Evolutionary conservation across 345 rosid genomes (phyloP).

Genomic region (Citrus sp.): DNA sequence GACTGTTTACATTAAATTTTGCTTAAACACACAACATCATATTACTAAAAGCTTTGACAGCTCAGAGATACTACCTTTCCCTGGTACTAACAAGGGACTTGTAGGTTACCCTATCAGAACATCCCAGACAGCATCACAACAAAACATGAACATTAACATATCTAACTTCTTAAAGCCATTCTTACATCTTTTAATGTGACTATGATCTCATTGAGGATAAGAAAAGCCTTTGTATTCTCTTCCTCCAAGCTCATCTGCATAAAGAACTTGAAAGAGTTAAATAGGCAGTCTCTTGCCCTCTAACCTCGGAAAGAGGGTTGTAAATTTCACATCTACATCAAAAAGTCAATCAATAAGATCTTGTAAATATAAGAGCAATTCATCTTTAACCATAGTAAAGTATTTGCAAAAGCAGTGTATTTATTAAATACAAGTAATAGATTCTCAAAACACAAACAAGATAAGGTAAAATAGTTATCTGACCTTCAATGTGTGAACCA

Average conservation of each 20-base stretch:
- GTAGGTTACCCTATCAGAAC: not conserved
- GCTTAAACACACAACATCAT: not conserved
- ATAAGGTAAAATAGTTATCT: not conserved
- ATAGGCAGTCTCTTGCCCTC: conserved; percentile 9
- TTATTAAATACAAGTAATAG: not conserved
- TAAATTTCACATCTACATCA: not conserved
- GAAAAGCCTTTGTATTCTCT: conserved; percentile 74
- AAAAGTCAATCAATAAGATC: not conserved
- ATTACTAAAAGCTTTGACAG: not conserved
- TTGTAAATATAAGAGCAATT: not conserved
- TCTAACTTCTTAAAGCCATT: conserved; percentile 6
- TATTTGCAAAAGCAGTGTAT: not conserved
- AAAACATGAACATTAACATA: not conserved
- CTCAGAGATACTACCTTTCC: not conserved
- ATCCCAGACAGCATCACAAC: not conserved
- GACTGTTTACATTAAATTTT: not conserved
- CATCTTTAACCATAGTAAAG: not conserved
- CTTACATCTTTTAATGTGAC: conserved; percentile 83
- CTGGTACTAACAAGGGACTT: not conserved
- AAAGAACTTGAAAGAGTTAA: conserved; percentile 15
- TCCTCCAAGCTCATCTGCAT: conserved; percentile 67
- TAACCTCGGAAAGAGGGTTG: not conserved
- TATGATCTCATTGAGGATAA: conserved; percentile 86
- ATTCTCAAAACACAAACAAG: not conserved
- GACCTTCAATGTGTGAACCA: conserved; percentile 77